phyloP scores from a whole-genome alignment of 1,284 basidiomycete genomes.

The Malassezia restricta region DNA sequence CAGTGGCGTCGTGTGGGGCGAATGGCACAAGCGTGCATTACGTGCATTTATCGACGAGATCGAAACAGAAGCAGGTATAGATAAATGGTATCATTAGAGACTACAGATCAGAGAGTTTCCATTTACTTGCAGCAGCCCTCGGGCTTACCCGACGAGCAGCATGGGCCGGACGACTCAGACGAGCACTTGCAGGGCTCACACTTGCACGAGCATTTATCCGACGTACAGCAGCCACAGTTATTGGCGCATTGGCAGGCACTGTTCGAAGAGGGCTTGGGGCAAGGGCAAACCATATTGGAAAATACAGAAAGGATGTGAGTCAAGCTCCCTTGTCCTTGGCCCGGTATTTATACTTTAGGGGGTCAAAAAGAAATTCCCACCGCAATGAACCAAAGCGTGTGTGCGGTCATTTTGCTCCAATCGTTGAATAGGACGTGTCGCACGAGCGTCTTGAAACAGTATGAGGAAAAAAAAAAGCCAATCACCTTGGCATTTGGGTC shows the following conservation, averaged over 20 bases:
- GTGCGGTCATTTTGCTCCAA: too few relatives aligned
- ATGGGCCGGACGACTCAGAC: not conserved
- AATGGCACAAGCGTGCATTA: slow-evolving; percentile 40
- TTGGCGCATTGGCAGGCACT: not conserved
- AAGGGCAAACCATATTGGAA: slow-evolving; percentile 2
- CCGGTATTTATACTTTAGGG: too few relatives aligned
- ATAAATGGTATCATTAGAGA: not conserved
- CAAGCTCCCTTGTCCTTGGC: not conserved
- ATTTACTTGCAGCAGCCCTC: not conserved
- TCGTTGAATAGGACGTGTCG: too few relatives aligned
- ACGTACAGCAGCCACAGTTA: slow-evolving; percentile 1
- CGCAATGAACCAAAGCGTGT: too few relatives aligned
- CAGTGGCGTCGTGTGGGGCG: slow-evolving; percentile 35
- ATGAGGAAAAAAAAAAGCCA: too few relatives aligned
- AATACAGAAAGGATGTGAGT: too few relatives aligned
- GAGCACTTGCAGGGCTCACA: slow-evolving; percentile 4
- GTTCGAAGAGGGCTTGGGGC: not conserved
- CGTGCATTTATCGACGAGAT: slow-evolving; percentile 26
- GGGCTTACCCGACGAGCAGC: not conserved
- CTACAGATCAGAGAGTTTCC: too few relatives aligned
- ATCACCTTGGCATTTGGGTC: too few relatives aligned
- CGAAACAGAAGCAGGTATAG: slow-evolving; percentile 7
- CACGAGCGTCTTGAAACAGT: too few relatives aligned
- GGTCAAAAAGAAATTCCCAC: too few relatives aligned
- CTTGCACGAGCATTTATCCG: slow-evolving; percentile 4